Evolutionary conservation across 768 basidiomycete species (phyloP).

Genomic region (Kwoniella shandongensis): DNA sequence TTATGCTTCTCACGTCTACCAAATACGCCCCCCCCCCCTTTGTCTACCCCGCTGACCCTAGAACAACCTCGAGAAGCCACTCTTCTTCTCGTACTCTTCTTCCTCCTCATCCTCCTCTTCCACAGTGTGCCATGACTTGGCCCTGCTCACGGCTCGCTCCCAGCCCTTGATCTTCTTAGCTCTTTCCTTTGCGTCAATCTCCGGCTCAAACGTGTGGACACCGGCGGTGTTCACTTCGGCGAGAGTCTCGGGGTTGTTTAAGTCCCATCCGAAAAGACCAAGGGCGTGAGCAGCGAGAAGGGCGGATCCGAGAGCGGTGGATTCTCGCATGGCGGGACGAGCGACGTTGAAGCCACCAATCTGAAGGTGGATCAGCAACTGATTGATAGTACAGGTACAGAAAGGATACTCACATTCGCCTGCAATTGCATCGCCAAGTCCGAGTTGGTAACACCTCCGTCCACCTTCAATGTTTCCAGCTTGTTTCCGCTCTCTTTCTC

Average conservation of each 20-base stretch:
- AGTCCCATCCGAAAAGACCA: constrained; percentile 86
- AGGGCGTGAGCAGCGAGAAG: constrained; percentile 88
- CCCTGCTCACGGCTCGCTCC: constrained; percentile 84
- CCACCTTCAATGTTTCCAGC: constrained; percentile 84
- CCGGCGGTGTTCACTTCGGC: constrained; percentile 83
- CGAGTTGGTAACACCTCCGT: constrained; percentile 61
- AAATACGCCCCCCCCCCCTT: too few species aligned
- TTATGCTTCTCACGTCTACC: too few species aligned
- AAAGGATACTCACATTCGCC: constrained; percentile 44
- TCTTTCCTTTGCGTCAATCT: constrained; percentile 60
- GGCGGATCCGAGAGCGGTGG: constrained; percentile 92
- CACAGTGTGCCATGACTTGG: constrained; percentile 74
- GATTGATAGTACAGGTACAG: not conserved
- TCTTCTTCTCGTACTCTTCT: constrained; percentile 41
- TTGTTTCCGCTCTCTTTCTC: constrained; percentile 75
- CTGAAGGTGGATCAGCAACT: constrained; percentile 59
- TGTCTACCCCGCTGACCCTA: constrained; percentile 4
- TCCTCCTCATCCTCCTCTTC: constrained; percentile 52
- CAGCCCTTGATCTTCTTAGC: constrained; percentile 73
- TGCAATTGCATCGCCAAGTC: constrained; percentile 59
- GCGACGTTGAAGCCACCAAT: constrained; percentile 88
- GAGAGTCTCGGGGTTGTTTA: constrained; percentile 77
- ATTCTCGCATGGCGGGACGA: constrained; percentile 95
- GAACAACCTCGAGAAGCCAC: constrained; percentile 17
- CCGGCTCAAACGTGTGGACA: constrained; percentile 67